A percentile compares a stretch with the other conserved stretches of the same genome.
These are phyloP conservation scores for Moniliophthora roreri DNA, from an alignment of 1,284 basidiomycete genomes.

Conservation along the genomic window DNA sequence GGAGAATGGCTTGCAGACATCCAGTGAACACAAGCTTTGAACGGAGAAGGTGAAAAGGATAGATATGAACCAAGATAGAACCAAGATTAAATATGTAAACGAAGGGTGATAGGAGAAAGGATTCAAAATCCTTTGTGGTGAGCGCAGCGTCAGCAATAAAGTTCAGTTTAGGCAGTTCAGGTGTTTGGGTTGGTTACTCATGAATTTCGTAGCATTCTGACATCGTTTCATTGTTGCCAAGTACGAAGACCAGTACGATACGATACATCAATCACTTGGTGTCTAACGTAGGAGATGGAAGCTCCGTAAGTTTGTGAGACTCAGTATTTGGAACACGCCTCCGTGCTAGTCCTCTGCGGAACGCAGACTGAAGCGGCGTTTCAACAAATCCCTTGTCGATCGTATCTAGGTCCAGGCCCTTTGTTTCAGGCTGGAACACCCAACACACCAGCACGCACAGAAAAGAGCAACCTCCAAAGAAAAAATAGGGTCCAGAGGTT, in stretches of 20 bases:
- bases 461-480: slow-evolving; percentile 6
- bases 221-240: no score
- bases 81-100: neutral
- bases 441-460: neutral
- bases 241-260: no score
- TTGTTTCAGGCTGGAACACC: slow-evolving; percentile 6
- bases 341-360: slow-evolving; percentile 1
- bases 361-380: slow-evolving; percentile 7
- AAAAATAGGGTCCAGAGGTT: slow-evolving; percentile 5
- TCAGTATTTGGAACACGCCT: neutral
- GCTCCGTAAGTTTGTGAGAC: no score
- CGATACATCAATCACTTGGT: no score
- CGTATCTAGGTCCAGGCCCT: slow-evolving; percentile 3
- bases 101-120: neutral
- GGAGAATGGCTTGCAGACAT: slow-evolving; percentile 3
- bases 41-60: neutral
- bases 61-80: slow-evolving; percentile 2
- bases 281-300: no score
- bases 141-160: no score
- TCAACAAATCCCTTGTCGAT: slow-evolving; percentile 6
- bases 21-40: neutral
- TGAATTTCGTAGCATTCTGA: no score
- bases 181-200: no score
- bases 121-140: neutral
- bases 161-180: no score